A percentile compares a stretch with the other conserved stretches of the same genome.
Conservation (phyloP, 352 stramenopile species). For the Phytopythium cucurbitacearum region DNA sequence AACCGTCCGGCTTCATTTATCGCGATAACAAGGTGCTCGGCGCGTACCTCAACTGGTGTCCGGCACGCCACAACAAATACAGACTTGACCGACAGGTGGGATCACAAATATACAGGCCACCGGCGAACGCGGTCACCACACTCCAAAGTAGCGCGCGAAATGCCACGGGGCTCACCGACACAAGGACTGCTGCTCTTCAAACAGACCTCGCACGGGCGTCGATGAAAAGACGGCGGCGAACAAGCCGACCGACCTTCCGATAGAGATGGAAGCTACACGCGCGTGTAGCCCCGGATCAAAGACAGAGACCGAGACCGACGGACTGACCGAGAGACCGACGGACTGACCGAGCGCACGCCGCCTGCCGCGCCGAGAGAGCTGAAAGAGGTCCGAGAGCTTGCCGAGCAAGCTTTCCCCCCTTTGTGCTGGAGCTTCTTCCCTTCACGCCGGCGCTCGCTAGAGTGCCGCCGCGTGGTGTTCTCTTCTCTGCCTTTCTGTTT, state of each 20-base stretch:
- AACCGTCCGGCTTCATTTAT: conserved; percentile 5
- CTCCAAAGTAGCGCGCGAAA: background rate
- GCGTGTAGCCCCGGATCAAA: too few species aligned
- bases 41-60: conserved; percentile 6
- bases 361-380: too few species aligned
- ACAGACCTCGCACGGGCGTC: too few species aligned
- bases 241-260: too few species aligned
- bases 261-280: too few species aligned
- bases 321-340: background rate
- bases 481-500: conserved; percentile 20
- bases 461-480: conserved; percentile 7
- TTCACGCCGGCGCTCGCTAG: conserved; percentile 3
- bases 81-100: background rate
- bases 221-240: too few species aligned
- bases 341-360: background rate
- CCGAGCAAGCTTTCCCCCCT: background rate
- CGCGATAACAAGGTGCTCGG: conserved; percentile 3
- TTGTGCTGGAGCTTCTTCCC: conserved; percentile 1
- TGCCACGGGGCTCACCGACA: background rate
- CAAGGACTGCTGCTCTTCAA: too few species aligned
- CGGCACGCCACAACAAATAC: conserved; percentile 3
- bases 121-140: conserved; percentile 9
- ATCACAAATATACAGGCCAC: conserved; percentile 2
- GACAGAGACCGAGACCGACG: background rate
- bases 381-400: too few species aligned